phyloP scores from a whole-genome alignment of 2,329 filamentous ascomycete species.

The Epichloe glyceriae region DNA sequence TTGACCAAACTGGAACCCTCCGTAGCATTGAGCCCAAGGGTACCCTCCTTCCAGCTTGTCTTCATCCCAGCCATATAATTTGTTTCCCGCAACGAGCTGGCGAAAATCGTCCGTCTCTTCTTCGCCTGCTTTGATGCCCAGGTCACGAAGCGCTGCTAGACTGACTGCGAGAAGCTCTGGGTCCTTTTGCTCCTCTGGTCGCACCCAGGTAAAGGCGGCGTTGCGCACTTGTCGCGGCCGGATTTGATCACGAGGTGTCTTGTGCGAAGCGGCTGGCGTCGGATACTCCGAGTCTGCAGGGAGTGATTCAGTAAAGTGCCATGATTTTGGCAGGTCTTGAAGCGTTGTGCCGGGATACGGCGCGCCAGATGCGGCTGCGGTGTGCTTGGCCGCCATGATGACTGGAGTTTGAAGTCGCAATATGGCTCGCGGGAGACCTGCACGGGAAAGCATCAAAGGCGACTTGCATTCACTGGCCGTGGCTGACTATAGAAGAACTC shows the following conservation, averaged over 20 bases:
- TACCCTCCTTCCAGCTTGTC: slow-evolving; percentile 59
- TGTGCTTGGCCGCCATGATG: slow-evolving; percentile 21
- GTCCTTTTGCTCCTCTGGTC: slow-evolving; percentile 58
- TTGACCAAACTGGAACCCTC: slow-evolving; percentile 66
- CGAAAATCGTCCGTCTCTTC: slow-evolving; percentile 61
- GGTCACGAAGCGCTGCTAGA: slow-evolving; percentile 60
- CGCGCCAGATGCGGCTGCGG: slow-evolving; percentile 13
- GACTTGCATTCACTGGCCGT: background rate
- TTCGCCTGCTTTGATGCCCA: slow-evolving; percentile 62
- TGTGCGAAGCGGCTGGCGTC: slow-evolving; percentile 70
- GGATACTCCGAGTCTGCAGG: slow-evolving; percentile 68
- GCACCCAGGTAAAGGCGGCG: slow-evolving; percentile 82
- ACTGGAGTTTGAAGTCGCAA: slow-evolving; percentile 13
- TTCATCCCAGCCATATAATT: slow-evolving; percentile 66
- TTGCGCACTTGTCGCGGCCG: slow-evolving; percentile 71
- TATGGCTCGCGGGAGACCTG: slow-evolving; percentile 18
- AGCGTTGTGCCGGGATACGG: slow-evolving; percentile 22
- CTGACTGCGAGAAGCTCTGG: slow-evolving; percentile 76
- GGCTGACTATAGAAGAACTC: background rate
- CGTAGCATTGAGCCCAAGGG: slow-evolving; percentile 97
- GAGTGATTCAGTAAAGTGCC: slow-evolving; percentile 52
- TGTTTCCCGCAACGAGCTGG: slow-evolving; percentile 68
- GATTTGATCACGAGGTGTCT: slow-evolving; percentile 63
- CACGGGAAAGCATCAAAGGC: slow-evolving; percentile 23
- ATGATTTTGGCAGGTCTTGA: slow-evolving; percentile 48